Base-by-base conservation (phyloP, 352 stramenopile species). In the Globisporangium heterothallicum region DNA sequence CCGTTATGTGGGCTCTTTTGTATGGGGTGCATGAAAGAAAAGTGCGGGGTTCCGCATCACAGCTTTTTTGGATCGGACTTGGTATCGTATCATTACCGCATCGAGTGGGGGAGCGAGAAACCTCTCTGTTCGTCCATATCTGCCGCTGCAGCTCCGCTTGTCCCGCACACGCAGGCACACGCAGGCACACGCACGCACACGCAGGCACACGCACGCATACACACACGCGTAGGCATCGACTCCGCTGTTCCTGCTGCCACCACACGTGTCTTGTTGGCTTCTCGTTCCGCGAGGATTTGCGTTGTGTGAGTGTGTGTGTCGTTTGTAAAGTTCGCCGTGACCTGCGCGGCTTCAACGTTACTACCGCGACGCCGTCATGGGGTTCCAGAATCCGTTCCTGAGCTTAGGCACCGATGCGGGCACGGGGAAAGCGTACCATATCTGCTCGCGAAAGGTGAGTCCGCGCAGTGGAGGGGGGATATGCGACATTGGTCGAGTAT, bases 341-440 rank as follows among this genome's bases (percentile, higher is more conserved):
- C n/a, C n/a, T n/a, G n/a, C 32, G 32, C 12, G 6, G 12, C 32
- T 38, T 38, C 32, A 38, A 38, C 32, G 32, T 38, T 38, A 38
- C 32, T 16, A 38, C 8, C 32, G 32, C 32, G 6, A 1, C 10
- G 13, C 6, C 13, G 29, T 42, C 48, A 92, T 92, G 82, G 68
- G 76, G 40, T 73, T 92, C 52, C 65, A 68, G 46, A 86, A 80
- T 48, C 73, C 79, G 32, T 86, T 92, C 51, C 79, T 92, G 59
- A 81, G 84, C 50, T 63, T 94, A 41, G 84, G 84, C 34, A 90
- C 87, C 41, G 84, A 94, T 49, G 80, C 70, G 56, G 78, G 73
- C 63, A 93, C 84, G 9, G 84, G 84, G 56, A 94, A 93, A 59
- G 79, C 82, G 22, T 89, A 94, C 58, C 68, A 86, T 46, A 72